phyloP scores from a whole-genome alignment of 2,329 filamentous ascomycete species.

The Aspergillus sp. region DNA sequence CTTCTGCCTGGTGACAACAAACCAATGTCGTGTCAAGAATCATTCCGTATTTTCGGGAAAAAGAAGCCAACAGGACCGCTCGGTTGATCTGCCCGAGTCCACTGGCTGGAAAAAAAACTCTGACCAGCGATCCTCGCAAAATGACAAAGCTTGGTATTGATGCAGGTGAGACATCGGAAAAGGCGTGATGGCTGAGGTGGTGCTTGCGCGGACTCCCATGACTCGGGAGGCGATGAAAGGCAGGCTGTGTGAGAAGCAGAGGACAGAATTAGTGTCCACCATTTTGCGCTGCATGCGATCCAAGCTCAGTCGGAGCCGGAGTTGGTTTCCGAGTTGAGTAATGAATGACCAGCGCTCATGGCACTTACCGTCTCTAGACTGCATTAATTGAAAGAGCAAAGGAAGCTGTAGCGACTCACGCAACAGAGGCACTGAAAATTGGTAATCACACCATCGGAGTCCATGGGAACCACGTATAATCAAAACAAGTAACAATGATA shows the following conservation, averaged over 20 bases:
- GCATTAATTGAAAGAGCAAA: too few relatives aligned
- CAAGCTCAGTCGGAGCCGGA: neutral
- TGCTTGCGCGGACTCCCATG: neutral
- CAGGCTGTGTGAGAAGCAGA: neutral
- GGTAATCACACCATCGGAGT: too few relatives aligned
- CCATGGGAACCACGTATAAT: too few relatives aligned
- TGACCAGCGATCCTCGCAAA: neutral
- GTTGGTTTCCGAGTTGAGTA: constrained; percentile 1
- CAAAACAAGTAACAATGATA: too few relatives aligned
- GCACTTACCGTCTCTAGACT: too few relatives aligned
- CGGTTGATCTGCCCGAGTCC: neutral
- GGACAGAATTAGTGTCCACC: neutral
- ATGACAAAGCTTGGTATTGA: constrained; percentile 1
- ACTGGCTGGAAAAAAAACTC: neutral
- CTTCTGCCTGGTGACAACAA: constrained; percentile 2
- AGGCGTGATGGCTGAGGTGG: neutral
- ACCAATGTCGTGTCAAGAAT: constrained; percentile 1
- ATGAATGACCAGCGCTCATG: neutral
- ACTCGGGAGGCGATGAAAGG: neutral
- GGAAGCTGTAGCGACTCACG: too few relatives aligned
- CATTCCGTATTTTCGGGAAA: neutral
- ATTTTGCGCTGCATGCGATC: neutral
- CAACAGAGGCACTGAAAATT: too few relatives aligned
- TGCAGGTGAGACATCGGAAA: neutral
- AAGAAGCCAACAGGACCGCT: neutral